phyloP scores from a whole-genome alignment of 768 basidiomycete genomes.

The Pulveroboletus sp. region DNA sequence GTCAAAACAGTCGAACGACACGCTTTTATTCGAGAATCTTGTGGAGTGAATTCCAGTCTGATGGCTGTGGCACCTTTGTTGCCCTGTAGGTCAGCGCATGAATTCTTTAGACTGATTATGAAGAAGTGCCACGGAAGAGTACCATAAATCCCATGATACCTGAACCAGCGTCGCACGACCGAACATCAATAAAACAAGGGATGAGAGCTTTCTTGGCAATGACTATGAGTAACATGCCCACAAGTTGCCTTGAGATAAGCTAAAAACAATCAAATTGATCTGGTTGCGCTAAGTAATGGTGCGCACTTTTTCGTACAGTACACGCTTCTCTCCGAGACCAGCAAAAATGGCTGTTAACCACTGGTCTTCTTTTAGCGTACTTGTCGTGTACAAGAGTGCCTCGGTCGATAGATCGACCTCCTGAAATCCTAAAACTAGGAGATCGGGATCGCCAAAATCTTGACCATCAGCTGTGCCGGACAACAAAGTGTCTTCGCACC shows the following conservation, averaged over 20 bases:
- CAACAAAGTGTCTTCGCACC: neutral
- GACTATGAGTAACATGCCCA: constrained; percentile 76
- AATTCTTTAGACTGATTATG: neutral
- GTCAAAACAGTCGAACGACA: constrained; percentile 52
- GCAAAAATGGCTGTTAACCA: constrained; percentile 69
- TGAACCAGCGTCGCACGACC: constrained; percentile 54
- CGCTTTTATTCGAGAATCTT: constrained; percentile 12
- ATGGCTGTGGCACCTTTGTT: constrained; percentile 81
- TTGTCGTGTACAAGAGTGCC: constrained; percentile 69
- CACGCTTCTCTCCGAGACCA: constrained; percentile 64
- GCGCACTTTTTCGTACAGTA: constrained; percentile 63
- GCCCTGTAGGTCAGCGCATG: constrained; percentile 44
- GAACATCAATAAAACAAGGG: constrained; percentile 52
- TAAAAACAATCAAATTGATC: constrained; percentile 25
- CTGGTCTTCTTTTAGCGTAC: constrained; percentile 61
- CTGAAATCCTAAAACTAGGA: constrained; percentile 77
- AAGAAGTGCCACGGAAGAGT: constrained; percentile 1
- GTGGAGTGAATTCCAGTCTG: constrained; percentile 55
- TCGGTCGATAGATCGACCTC: constrained; percentile 79
- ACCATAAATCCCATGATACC: constrained; percentile 83
- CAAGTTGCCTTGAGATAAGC: constrained; percentile 76
- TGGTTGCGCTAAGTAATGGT: neutral
- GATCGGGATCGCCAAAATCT: constrained; percentile 50
- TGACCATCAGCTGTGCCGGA: constrained; percentile 13
- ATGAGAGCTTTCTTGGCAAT: constrained; percentile 56